A percentile compares a stretch with the other conserved stretches of the same genome.
These are phyloP conservation scores for Talaromyces trachyspermus DNA, from an alignment of 495 filamentous ascomycete genomes.

Conservation along the genomic window DNA sequence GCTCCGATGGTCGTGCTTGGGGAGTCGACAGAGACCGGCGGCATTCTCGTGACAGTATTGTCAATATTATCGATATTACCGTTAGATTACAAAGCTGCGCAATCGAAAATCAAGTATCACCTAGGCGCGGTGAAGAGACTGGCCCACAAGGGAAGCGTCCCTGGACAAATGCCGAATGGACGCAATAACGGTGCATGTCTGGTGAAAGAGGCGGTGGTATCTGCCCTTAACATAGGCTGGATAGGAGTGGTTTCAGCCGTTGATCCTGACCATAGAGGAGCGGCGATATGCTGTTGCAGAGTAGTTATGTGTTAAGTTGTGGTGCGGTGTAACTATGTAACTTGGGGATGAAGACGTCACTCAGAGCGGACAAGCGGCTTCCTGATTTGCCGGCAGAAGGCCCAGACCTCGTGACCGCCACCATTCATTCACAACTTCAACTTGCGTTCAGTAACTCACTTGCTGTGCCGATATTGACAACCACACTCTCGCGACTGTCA, in stretches of 20 bases:
- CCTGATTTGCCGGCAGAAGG: too few species aligned
- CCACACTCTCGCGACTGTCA: background rate
- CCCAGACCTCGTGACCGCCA: background rate
- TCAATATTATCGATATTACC: too few species aligned
- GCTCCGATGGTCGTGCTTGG: background rate
- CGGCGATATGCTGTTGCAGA: too few species aligned
- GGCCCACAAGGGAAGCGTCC: background rate
- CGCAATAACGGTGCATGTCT: background rate
- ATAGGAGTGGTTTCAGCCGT: too few species aligned
- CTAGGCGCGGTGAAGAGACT: background rate
- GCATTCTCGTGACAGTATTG: background rate
- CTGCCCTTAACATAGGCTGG: too few species aligned
- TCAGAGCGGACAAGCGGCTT: too few species aligned
- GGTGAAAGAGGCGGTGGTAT: background rate
- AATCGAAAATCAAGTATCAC: conserved; percentile 1
- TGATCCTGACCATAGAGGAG: too few species aligned
- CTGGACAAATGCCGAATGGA: background rate
- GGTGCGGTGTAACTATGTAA: too few species aligned
- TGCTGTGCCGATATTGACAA: background rate
- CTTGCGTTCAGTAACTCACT: background rate
- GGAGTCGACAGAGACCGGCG: background rate
- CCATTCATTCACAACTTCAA: background rate
- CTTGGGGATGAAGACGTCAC: too few species aligned
- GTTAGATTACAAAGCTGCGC: too few species aligned
- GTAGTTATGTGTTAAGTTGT: too few species aligned